Conservation (phyloP, 345 rosid species). For the Erucastrum elatum region DNA sequence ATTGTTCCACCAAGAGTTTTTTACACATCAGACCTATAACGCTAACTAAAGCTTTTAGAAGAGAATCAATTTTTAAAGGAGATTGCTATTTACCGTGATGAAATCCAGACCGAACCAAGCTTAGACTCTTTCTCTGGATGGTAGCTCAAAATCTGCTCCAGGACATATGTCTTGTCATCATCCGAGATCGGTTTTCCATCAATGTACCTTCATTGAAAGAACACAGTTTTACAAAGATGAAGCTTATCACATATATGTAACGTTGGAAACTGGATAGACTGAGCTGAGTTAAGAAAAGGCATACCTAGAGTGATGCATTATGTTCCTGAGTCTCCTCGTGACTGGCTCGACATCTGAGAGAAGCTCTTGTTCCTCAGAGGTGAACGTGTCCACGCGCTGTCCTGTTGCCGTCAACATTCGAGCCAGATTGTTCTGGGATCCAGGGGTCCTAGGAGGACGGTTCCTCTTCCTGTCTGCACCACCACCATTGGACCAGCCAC, state of each 20-base stretch:
- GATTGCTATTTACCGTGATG: conserved; percentile 52
- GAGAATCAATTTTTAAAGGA: not conserved
- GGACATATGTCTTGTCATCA: conserved; percentile 57
- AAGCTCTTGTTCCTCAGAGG: conserved; percentile 78
- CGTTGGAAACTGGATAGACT: not conserved
- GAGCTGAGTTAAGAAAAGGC: conserved; percentile 9
- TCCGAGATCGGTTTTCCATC: conserved; percentile 77
- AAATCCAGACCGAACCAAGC: conserved; percentile 71
- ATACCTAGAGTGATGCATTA: conserved; percentile 69
- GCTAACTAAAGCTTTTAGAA: conserved; percentile 7
- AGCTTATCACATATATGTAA: not conserved
- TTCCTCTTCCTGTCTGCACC: conserved; percentile 60
- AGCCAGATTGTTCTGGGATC: conserved; percentile 41
- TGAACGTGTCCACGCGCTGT: conserved; percentile 75
- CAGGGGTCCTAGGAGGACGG: conserved; percentile 52
- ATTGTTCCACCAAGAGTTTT: conserved; percentile 3
- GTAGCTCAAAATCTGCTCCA: conserved; percentile 63
- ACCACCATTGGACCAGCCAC: conserved; percentile 48
- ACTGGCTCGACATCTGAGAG: conserved; percentile 64
- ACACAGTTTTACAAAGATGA: conserved; percentile 19
- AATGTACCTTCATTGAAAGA: conserved; percentile 56
- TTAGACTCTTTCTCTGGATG: conserved; percentile 79
- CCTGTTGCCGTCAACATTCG: conserved; percentile 56
- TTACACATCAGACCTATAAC: conserved; percentile 12
- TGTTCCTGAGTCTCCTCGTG: conserved; percentile 60